Evolutionary conservation across 2,329 filamentous ascomycete species (phyloP).

Genomic region (Penicillium rolfsii): DNA sequence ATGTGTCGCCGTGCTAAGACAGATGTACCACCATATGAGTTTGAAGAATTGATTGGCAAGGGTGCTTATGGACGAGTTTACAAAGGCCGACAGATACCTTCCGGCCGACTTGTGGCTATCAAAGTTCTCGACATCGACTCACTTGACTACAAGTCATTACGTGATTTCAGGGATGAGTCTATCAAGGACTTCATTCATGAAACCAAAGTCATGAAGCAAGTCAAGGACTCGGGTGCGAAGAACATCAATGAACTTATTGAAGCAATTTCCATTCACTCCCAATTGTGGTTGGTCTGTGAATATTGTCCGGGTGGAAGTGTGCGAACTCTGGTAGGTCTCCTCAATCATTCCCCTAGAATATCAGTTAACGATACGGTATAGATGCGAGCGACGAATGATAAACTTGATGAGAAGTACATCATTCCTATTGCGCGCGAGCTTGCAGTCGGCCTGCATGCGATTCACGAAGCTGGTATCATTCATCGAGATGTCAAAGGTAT

Average conservation of each 20-base stretch:
- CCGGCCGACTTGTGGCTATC: conserved; percentile 52
- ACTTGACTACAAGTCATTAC: conserved; percentile 51
- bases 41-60: conserved; percentile 57
- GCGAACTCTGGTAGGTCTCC: conserved; percentile 60
- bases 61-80: conserved; percentile 57
- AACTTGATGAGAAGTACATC: conserved; percentile 63
- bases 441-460: conserved; percentile 62
- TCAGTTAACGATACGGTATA: conserved; percentile 26
- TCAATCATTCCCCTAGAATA: not conserved
- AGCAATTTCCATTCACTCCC: conserved; percentile 65
- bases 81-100: conserved; percentile 49
- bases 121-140: conserved; percentile 57
- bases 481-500: conserved; percentile 67
- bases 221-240: conserved; percentile 63
- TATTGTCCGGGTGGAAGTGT: conserved; percentile 69
- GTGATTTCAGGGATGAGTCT: conserved; percentile 53
- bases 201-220: conserved; percentile 64
- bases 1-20: conserved; percentile 52
- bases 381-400: conserved; percentile 55
- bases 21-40: conserved; percentile 51
- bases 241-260: conserved; percentile 69
- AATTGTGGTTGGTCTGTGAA: conserved; percentile 69
- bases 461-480: conserved; percentile 68
- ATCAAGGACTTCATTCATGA: conserved; percentile 63
- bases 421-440: conserved; percentile 67